Base-by-base conservation (phyloP, 2,329 filamentous ascomycete species). In the Mycosphaerella sp. region DNA sequence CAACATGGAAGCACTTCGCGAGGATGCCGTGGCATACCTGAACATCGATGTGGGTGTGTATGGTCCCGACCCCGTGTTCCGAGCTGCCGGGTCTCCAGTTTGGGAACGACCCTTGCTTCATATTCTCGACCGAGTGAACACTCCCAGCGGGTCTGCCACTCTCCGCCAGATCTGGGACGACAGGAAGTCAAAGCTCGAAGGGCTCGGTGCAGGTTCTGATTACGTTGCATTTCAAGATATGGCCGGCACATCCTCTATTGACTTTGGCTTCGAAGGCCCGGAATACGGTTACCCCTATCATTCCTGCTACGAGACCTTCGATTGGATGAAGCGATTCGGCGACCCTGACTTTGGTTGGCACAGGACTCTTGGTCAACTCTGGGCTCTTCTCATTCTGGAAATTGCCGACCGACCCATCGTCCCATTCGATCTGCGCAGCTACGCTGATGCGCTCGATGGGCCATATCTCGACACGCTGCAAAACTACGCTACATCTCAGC, bases 171-270 rank as follows among this genome's bases (percentile, higher is more conserved):
- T 91, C 2, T 97, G 91, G 89, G 81, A 89, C n/a, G 74, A 78
- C 14, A 75, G 79, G 2, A 74, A 79, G 11, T 77, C 73, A 21
- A 74, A 79, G 31, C 75, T 97, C 0, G 82, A 84, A 44, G 81
- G 82, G 1, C 77, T 95, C 0, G 89, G 85, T 10, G 84, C 83
- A 4, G 84, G 80, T 8, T 86, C 89, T 61, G 93, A 97, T 70
- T 93, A 89, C 64, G 86, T 90, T 2, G 83, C 90, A 1, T 98
- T 97, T 70, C 92, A 95, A 71, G 82, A 92, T 67, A 87, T 97
- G 48, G 89, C 89, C 0, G 93, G 93, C 49, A 90, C 84, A 6
- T 92, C 89, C 43, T 91, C 87, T 9, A 77, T 98, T 53, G 90
- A 97, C 68, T 81, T 98, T 60, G 80, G 82, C 29, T 97, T 98